These are phyloP conservation scores for Linnemannia hyalina DNA, from an alignment of 192 early-diverging fungal species.

Conservation along the genomic window DNA sequence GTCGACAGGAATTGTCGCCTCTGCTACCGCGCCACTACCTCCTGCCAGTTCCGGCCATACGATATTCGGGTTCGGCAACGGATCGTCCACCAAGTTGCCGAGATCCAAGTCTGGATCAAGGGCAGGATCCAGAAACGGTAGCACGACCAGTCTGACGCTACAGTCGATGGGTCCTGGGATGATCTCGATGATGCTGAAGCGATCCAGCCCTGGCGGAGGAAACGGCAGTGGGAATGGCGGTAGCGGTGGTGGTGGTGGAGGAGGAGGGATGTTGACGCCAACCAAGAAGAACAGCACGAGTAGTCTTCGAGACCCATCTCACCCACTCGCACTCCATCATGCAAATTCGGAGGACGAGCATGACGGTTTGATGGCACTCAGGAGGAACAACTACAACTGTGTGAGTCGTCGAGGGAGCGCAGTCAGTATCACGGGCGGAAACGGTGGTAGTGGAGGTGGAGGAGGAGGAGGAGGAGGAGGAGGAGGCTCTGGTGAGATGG, in stretches of 20 bases:
- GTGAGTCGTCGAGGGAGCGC: slow-evolving; percentile 36
- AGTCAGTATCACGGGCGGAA: slow-evolving; percentile 3
- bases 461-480: neutral
- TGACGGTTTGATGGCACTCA: neutral
- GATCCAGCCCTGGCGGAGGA: slow-evolving; percentile 30
- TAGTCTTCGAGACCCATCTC: slow-evolving; percentile 20
- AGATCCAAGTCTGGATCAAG: slow-evolving; percentile 39
- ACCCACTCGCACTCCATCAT: slow-evolving; percentile 2
- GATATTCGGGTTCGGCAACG: slow-evolving; percentile 41
- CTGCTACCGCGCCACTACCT: neutral
- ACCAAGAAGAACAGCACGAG: slow-evolving; percentile 37
- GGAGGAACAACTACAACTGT: neutral
- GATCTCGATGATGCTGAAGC: slow-evolving; percentile 55
- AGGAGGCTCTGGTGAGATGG: neutral
- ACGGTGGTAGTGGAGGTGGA: neutral
- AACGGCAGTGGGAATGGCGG: slow-evolving; percentile 6
- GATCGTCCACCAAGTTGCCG: slow-evolving; percentile 25
- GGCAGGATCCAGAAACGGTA: slow-evolving; percentile 41
- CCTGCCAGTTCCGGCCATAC: slow-evolving; percentile 23
- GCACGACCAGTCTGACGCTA: slow-evolving; percentile 38
- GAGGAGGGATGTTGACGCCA: slow-evolving; percentile 15
- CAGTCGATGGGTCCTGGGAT: slow-evolving; percentile 51
- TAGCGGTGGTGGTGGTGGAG: neutral
- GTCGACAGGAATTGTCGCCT: neutral
- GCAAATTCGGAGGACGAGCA: slow-evolving; percentile 7